Conservation (phyloP, 2,329 filamentous ascomycete species). For the Sarocladium kiliense region DNA sequence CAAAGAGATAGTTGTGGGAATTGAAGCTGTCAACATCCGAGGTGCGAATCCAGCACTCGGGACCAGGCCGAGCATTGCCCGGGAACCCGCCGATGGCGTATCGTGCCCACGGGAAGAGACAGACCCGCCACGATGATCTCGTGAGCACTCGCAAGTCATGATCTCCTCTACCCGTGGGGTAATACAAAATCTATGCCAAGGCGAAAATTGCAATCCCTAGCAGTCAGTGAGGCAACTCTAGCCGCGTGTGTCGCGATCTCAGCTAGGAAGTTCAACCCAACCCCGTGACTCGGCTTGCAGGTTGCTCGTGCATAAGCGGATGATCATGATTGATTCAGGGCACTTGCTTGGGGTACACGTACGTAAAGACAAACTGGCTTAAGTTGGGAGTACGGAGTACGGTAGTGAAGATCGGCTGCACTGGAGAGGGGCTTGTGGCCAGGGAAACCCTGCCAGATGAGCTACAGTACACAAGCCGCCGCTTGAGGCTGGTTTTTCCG, state of each 20-base stretch:
- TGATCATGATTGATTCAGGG: neutral
- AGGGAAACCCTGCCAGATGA: neutral
- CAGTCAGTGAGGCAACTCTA: neutral
- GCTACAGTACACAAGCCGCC: too few relatives aligned
- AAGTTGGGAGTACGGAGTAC: neutral
- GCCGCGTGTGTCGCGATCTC: neutral
- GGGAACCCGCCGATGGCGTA: neutral
- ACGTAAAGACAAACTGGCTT: neutral
- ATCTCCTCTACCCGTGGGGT: neutral
- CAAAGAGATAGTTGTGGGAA: too few relatives aligned
- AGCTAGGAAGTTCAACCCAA: neutral
- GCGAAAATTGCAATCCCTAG: neutral
- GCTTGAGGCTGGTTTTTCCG: neutral
- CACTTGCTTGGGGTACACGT: neutral
- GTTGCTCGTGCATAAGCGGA: neutral
- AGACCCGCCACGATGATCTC: neutral
- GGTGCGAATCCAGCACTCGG: neutral
- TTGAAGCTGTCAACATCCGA: too few relatives aligned
- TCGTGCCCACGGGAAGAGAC: neutral
- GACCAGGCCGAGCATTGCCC: neutral
- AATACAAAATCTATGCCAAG: neutral
- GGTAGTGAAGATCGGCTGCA: neutral
- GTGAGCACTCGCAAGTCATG: neutral
- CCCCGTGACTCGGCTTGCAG: neutral
- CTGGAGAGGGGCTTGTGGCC: neutral